Evolutionary conservation across 768 basidiomycete genomes (phyloP).

Genomic region (Pleurotus salmoneostramineus): DNA sequence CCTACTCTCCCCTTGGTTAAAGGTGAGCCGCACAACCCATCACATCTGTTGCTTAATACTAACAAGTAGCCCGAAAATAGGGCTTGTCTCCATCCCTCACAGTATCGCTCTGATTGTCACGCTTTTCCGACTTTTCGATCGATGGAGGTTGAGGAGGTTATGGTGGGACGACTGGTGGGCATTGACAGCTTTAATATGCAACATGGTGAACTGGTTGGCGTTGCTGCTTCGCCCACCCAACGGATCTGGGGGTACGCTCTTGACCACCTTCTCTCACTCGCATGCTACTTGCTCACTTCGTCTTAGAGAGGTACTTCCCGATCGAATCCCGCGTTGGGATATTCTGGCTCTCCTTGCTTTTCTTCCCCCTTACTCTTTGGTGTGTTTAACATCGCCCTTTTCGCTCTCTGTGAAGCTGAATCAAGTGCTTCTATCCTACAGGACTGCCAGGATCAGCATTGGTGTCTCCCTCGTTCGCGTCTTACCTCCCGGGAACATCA

Average conservation of each 20-base stretch:
- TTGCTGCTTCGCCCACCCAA: neutral
- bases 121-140: conserved; percentile 17
- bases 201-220: conserved; percentile 6
- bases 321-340: neutral
- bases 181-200: conserved; percentile 15
- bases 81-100: neutral
- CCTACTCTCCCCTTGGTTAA: neutral
- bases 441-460: conserved; percentile 15
- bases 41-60: neutral
- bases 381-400: neutral
- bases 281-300: neutral
- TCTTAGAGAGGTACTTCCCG: neutral
- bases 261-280: neutral
- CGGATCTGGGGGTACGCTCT: conserved; percentile 1
- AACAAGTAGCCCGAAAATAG: neutral
- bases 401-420: neutral
- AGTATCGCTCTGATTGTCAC: conserved; percentile 11
- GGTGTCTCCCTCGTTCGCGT: conserved; percentile 14
- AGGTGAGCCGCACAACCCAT: neutral
- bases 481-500: neutral
- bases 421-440: neutral
- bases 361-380: neutral
- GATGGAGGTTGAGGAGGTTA: conserved; percentile 15
- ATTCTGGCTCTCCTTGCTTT: neutral
- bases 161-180: conserved; percentile 29